A percentile compares a stretch with the other conserved stretches of the same genome.
Conservation (phyloP, 2,329 filamentous ascomycete species). For the Cladophialophora immunda region DNA sequence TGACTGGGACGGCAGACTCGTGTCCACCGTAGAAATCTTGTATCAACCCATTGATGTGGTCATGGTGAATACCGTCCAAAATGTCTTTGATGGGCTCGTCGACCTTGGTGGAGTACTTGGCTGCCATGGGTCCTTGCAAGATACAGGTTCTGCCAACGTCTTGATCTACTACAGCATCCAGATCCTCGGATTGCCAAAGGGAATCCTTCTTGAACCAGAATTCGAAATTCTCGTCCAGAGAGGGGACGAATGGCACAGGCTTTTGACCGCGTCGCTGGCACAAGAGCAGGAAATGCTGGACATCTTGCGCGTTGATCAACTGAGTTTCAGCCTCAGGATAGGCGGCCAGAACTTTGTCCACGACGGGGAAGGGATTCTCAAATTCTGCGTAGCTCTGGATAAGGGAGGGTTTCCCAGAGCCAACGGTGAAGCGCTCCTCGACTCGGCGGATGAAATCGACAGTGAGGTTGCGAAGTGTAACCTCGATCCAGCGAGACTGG, state of each 20-base stretch:
- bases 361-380: slow-evolving; percentile 77
- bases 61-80: slow-evolving; percentile 85
- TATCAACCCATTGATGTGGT: slow-evolving; percentile 82
- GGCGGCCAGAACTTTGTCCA: slow-evolving; percentile 79
- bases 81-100: slow-evolving; percentile 97
- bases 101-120: slow-evolving; percentile 84
- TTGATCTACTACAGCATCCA: slow-evolving; percentile 93
- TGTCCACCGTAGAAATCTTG: slow-evolving; percentile 81
- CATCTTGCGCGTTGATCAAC: slow-evolving; percentile 97
- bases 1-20: slow-evolving; percentile 76
- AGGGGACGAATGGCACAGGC: slow-evolving; percentile 93
- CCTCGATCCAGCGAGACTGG: slow-evolving; percentile 89
- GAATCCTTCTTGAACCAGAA: slow-evolving; percentile 99
- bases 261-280: slow-evolving; percentile 94
- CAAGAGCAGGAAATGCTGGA: slow-evolving; percentile 93
- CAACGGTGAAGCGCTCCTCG: slow-evolving; percentile 91
- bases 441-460: slow-evolving; percentile 96
- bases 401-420: slow-evolving; percentile 75
- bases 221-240: slow-evolving; percentile 96
- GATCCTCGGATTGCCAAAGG: slow-evolving; percentile 97
- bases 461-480: slow-evolving; percentile 80
- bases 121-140: slow-evolving; percentile 91
- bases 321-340: slow-evolving; percentile 90
- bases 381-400: slow-evolving; percentile 92
- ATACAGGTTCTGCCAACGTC: slow-evolving; percentile 97